Conservation (phyloP, 345 rosid species). For the Excoecaria cochinchinensis region DNA sequence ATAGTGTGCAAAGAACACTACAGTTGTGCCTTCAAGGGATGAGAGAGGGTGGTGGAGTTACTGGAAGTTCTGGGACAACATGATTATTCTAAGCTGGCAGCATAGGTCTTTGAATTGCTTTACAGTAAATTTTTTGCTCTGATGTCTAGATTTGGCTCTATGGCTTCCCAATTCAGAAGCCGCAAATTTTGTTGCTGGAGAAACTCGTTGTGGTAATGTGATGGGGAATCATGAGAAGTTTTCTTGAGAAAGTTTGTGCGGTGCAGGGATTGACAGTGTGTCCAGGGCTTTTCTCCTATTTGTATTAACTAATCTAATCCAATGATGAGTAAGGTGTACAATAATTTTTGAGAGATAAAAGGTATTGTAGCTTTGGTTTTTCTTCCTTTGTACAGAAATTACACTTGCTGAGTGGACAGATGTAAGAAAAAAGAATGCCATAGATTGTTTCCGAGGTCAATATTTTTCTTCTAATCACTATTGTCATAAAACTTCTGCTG, state of each 20-base stretch:
- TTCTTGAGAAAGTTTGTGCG: neutral
- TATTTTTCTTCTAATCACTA: neutral
- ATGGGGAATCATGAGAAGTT: neutral
- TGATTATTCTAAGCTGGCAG: conserved; percentile 4
- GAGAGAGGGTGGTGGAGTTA: conserved; percentile 51
- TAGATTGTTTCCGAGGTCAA: neutral
- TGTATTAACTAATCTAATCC: conserved; percentile 14
- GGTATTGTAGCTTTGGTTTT: conserved; percentile 5
- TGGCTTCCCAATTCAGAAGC: conserved; percentile 6
- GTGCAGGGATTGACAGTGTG: neutral
- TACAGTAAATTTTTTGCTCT: neutral
- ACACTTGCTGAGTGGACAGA: conserved; percentile 1
- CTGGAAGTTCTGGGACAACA: conserved; percentile 33
- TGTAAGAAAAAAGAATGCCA: neutral
- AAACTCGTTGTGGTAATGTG: neutral
- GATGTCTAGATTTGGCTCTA: neutral
- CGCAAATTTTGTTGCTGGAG: neutral
- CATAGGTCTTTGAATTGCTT: neutral
- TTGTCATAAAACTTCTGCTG: too few species aligned
- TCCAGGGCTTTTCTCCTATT: neutral
- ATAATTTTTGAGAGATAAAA: conserved; percentile 11
- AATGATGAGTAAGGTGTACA: conserved; percentile 19
- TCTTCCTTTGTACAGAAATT: conserved; percentile 25
- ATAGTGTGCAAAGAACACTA: conserved; percentile 68
- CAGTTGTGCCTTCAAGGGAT: conserved; percentile 72